phyloP scores from a whole-genome alignment of 1,139 yeast genomes.

The Yamadazyma friedrichii region DNA sequence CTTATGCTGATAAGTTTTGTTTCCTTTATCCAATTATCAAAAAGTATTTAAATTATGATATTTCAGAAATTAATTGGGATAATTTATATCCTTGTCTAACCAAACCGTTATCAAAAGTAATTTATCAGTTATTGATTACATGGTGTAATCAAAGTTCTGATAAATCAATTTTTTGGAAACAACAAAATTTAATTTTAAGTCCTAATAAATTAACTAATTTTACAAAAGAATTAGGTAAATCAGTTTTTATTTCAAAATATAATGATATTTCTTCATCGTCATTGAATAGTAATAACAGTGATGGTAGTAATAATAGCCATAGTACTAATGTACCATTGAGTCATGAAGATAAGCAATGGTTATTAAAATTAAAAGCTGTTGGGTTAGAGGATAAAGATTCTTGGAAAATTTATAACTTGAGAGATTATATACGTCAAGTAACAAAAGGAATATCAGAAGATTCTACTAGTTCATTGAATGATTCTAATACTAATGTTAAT shows the following conservation, averaged over 20 bases:
- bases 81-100: conserved; percentile 63
- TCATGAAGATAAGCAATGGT: conserved; percentile 74
- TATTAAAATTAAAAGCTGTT: conserved; percentile 61
- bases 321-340: conserved; percentile 29
- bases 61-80: conserved; percentile 64
- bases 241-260: conserved; percentile 29
- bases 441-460: conserved; percentile 30
- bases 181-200: conserved; percentile 14
- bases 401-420: conserved; percentile 76
- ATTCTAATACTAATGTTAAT: conserved; percentile 17
- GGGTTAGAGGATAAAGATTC: conserved; percentile 72
- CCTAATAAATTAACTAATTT: conserved; percentile 19
- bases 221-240: conserved; percentile 38
- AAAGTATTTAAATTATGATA: conserved; percentile 74
- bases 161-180: conserved; percentile 74
- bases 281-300: background rate
- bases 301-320: background rate
- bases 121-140: conserved; percentile 60
- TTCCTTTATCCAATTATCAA: conserved; percentile 79
- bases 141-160: conserved; percentile 71
- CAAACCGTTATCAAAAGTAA: conserved; percentile 63
- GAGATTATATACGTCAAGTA: conserved; percentile 66
- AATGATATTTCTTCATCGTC: conserved; percentile 4
- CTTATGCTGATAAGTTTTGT: conserved; percentile 80
- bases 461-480: conserved; percentile 10